A percentile compares a stretch with the other conserved stretches of the same genome.
Evolutionary conservation across 2,329 filamentous ascomycete genomes (phyloP).

Genomic region (Teratosphaeria destructans): DNA sequence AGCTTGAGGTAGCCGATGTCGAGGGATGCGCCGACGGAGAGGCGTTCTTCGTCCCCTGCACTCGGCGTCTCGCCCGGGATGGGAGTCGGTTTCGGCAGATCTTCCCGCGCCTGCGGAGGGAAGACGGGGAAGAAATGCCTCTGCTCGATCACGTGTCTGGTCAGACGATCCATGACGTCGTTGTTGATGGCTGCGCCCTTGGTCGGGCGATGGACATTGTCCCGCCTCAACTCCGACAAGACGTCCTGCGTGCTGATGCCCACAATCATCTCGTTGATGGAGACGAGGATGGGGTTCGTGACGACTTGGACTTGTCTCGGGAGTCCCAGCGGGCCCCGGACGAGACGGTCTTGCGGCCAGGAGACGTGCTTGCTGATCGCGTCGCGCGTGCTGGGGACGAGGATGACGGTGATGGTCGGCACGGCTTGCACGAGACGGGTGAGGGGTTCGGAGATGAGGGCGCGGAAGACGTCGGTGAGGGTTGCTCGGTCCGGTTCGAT

Average conservation of each 20-base stretch:
- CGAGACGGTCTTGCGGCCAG: conserved; percentile 70
- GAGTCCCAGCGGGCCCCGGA: conserved; percentile 62
- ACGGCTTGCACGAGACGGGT: conserved; percentile 59
- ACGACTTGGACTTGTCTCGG: conserved; percentile 67
- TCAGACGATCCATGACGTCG: conserved; percentile 59
- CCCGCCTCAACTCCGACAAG: conserved; percentile 56
- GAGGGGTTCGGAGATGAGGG: conserved; percentile 65
- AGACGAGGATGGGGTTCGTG: conserved; percentile 83
- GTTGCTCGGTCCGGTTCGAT: conserved; percentile 60
- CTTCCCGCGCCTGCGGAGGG: conserved; percentile 62
- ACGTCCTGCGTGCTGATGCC: conserved; percentile 77
- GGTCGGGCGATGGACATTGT: conserved; percentile 60
- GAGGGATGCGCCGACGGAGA: conserved; percentile 64
- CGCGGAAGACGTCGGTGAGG: conserved; percentile 71
- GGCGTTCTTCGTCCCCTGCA: conserved; percentile 32
- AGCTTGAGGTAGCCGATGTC: conserved; percentile 79
- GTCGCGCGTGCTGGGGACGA: conserved; percentile 76
- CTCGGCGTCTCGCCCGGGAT: conserved; percentile 34
- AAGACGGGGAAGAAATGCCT: conserved; percentile 85
- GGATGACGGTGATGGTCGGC: conserved; percentile 69
- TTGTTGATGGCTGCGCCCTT: conserved; percentile 45
- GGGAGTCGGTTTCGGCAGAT: conserved; percentile 45
- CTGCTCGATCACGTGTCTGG: conserved; percentile 75
- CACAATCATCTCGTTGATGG: conserved; percentile 75
- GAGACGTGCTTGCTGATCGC: conserved; percentile 72